Percentiles rank a stretch among this genome's conserved stretches.
These are phyloP conservation scores for Arabis hirsuta DNA, from an alignment of 345 rosid genomes.

Conservation along the genomic window DNA sequence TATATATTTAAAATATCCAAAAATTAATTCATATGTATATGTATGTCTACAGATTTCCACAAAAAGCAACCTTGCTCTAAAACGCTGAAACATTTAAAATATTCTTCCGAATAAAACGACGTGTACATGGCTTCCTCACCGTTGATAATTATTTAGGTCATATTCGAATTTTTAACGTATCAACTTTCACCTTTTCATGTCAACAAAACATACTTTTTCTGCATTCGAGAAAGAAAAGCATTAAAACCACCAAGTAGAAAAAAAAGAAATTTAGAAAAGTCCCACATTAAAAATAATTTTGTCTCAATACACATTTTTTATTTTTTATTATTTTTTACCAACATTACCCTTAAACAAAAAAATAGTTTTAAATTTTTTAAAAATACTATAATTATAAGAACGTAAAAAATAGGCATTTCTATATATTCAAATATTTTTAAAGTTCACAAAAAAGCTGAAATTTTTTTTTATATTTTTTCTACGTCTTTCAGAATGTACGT, in stretches of 20 bases:
- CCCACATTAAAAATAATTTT: too few relatives aligned
- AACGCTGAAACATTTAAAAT: constrained; percentile 30
- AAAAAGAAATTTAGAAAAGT: too few relatives aligned
- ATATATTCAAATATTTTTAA: too few relatives aligned
- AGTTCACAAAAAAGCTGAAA: too few relatives aligned
- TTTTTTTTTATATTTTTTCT: too few relatives aligned
- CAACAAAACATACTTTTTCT: background rate
- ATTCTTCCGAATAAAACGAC: constrained; percentile 37
- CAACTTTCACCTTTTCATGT: constrained; percentile 20
- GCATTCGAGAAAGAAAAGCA: background rate
- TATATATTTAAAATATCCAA: background rate
- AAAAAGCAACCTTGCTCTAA: constrained; percentile 13
- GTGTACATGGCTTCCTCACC: constrained; percentile 39
- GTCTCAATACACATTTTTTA: too few relatives aligned
- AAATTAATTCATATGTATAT: constrained; percentile 1
- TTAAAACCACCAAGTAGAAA: background rate
- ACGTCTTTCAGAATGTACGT: too few relatives aligned
- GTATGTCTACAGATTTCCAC: constrained; percentile 1
- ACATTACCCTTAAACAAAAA: too few relatives aligned
- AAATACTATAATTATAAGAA: too few relatives aligned
- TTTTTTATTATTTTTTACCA: too few relatives aligned
- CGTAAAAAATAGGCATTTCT: too few relatives aligned
- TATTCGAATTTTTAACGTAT: constrained; percentile 24
- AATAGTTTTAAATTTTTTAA: too few relatives aligned
- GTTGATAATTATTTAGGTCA: constrained; percentile 13